Evolutionary conservation across 208 protist species (phyloP).

Genomic region (Acanthamoeba triangularis): DNA sequence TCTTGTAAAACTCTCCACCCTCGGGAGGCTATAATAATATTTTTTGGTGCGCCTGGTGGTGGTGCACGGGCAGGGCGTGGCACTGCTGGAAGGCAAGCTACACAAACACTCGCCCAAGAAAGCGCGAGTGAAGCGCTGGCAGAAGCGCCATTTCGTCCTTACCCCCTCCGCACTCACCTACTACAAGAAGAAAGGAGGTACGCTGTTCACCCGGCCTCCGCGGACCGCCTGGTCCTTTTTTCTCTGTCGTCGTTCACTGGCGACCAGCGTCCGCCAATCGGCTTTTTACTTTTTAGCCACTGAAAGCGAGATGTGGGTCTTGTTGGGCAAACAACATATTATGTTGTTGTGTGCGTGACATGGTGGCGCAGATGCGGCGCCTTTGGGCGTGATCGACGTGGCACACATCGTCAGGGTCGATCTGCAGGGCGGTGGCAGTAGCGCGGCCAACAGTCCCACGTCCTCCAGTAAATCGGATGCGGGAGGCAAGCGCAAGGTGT

Average conservation of each 20-base stretch:
- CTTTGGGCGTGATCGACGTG: neutral
- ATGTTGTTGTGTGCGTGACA: too few species aligned
- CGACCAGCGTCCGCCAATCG: neutral
- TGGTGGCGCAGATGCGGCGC: neutral
- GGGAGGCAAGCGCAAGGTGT: neutral
- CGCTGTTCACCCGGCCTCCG: neutral
- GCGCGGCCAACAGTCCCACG: neutral
- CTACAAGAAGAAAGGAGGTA: conserved; percentile 47
- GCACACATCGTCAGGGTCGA: neutral
- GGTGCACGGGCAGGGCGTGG: neutral
- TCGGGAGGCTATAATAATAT: too few species aligned
- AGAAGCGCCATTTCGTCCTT: conserved; percentile 13
- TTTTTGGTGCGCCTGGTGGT: neutral
- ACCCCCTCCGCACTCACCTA: neutral
- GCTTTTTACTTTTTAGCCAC: neutral
- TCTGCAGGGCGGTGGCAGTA: neutral
- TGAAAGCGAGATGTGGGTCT: too few species aligned
- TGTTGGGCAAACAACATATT: neutral
- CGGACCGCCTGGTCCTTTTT: neutral
- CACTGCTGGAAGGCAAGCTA: neutral
- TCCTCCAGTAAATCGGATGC: neutral
- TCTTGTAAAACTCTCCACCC: neutral
- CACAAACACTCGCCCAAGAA: conserved; percentile 51
- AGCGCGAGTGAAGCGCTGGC: conserved; percentile 2
- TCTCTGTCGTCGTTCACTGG: neutral